Evolutionary conservation across 345 rosid genomes (phyloP).

Genomic region (Eutrema japonicum): DNA sequence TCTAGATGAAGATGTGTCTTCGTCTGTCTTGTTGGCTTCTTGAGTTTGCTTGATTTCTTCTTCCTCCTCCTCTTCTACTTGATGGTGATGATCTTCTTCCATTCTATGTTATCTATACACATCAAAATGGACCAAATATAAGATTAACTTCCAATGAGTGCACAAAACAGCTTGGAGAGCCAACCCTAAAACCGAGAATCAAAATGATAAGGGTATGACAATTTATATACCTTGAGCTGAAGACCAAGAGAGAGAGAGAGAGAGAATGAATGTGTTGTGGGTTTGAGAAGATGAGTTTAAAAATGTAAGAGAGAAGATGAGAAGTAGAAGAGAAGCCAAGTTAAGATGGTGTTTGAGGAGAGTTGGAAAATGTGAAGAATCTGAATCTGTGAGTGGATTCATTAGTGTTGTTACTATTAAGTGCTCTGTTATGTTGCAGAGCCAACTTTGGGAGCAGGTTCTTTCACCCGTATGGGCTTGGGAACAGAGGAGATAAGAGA

Average conservation of each 20-base stretch:
- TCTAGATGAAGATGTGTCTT: slow-evolving; percentile 48
- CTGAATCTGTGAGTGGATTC: slow-evolving; percentile 43
- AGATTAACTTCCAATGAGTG: background rate
- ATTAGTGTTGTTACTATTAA: slow-evolving; percentile 44
- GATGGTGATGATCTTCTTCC: slow-evolving; percentile 30
- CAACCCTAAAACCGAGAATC: slow-evolving; percentile 3
- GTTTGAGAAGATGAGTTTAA: slow-evolving; percentile 26
- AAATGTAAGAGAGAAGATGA: slow-evolving; percentile 19
- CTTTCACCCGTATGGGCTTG: slow-evolving; percentile 67
- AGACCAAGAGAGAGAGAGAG: background rate
- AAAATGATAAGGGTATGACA: slow-evolving; percentile 3
- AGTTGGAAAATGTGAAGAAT: slow-evolving; percentile 64
- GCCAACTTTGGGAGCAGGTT: slow-evolving; percentile 46
- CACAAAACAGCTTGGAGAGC: background rate
- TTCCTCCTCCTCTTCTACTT: slow-evolving; percentile 45
- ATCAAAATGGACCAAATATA: background rate
- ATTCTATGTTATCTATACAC: slow-evolving; percentile 14
- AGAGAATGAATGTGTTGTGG: slow-evolving; percentile 11
- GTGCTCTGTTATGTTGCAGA: slow-evolving; percentile 48
- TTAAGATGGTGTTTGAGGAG: slow-evolving; percentile 40
- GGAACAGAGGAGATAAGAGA: slow-evolving; percentile 69
- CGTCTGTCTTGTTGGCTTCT: slow-evolving; percentile 37
- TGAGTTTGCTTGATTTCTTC: slow-evolving; percentile 40
- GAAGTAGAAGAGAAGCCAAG: slow-evolving; percentile 40
- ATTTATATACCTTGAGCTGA: slow-evolving; percentile 30